Percentiles rank a stretch among this genome's conserved stretches.
These are phyloP conservation scores for Vaccinium corymbosum DNA, from an alignment of 148 eudicot genomes.

Conservation along the genomic window DNA sequence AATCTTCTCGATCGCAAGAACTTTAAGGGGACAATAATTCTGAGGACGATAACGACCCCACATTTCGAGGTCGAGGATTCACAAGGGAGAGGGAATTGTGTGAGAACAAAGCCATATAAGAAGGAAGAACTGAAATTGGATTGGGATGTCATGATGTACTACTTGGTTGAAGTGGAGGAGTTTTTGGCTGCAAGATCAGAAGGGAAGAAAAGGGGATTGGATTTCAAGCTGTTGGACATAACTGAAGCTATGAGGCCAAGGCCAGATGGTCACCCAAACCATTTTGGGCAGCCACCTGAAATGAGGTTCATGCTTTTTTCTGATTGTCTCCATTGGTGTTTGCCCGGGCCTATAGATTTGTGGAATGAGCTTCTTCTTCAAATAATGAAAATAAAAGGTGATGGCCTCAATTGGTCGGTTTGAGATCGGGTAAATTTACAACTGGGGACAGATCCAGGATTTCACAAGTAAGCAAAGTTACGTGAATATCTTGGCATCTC, in stretches of 20 bases:
- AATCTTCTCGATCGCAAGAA: conserved; percentile 29
- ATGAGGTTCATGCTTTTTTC: conserved; percentile 30
- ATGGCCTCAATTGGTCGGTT: background rate
- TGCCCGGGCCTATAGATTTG: conserved; percentile 56
- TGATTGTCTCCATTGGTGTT: conserved; percentile 72
- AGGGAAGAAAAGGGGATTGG: conserved; percentile 31
- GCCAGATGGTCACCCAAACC: conserved; percentile 42
- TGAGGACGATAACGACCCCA: conserved; percentile 52
- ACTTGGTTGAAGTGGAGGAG: conserved; percentile 45
- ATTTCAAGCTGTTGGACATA: conserved; percentile 35
- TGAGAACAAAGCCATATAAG: conserved; percentile 33
- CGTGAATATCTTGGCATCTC: background rate
- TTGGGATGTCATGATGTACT: conserved; percentile 31
- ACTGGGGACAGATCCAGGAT: background rate
- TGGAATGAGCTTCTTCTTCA: conserved; percentile 26
- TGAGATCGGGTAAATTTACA: background rate
- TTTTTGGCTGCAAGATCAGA: conserved; percentile 32
- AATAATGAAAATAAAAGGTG: conserved; percentile 21
- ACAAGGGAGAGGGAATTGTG: conserved; percentile 54
- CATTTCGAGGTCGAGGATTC: conserved; percentile 55
- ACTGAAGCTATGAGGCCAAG: conserved; percentile 44
- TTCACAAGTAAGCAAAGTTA: background rate
- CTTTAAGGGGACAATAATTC: conserved; percentile 39
- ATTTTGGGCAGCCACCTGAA: conserved; percentile 44
- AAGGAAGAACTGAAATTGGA: conserved; percentile 34